Evolutionary conservation across 2,329 filamentous ascomycete species (phyloP), one percentile per base, ranked within the genome.

Genomic region (Colletotrichum abscissum): DNA sequence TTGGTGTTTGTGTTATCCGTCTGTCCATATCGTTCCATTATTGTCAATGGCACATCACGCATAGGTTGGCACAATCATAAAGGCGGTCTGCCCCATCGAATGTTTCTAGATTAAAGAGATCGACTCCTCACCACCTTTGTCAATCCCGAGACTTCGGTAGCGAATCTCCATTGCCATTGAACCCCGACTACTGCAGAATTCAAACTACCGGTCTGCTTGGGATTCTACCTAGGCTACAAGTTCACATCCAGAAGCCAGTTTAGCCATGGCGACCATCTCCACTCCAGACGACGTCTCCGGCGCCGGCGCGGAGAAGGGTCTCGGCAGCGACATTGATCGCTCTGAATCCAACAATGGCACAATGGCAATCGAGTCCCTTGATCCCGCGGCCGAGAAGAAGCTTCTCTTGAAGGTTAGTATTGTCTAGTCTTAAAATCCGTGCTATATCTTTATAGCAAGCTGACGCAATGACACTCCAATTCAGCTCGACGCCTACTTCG

Each of bases 401-500:
- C 77, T 82, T 5, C 75, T 82, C 16, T 67, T 75, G 52, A 82
- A 82, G 52, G 63, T 65, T 30, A 2, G 63, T 38, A 38, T 16
- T 28, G 1, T 5, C 11, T 46, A 2, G 9, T 38, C 35, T 38
- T 5, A 11, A 28, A 55, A 12, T 11, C 26, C 4, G 4, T 19
- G 11, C 1, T 1, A 24, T 28, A 16, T 24, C 9, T 3, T 26
- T 22, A 14, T 6, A 57, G 26, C 5, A 16, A 57, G 26, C 55
- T 57, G 22, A 57, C 14, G 5, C 12, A 28, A 28, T 1, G 28
- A 14, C 1, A 4, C 52, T 26, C 11, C 11, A 26, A 24, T 6
- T 0, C 28, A 65, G 67, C 79, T 82, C 5, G 81, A 82, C 63
- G 46, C 76, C 19, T 78, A 77, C 62, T 79, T 82, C 24, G 78